Evolutionary conservation across 2,329 filamentous ascomycete genomes (phyloP), one percentile per base, ranked within the genome.

Genomic region (Curvularia hawaiiensis): DNA sequence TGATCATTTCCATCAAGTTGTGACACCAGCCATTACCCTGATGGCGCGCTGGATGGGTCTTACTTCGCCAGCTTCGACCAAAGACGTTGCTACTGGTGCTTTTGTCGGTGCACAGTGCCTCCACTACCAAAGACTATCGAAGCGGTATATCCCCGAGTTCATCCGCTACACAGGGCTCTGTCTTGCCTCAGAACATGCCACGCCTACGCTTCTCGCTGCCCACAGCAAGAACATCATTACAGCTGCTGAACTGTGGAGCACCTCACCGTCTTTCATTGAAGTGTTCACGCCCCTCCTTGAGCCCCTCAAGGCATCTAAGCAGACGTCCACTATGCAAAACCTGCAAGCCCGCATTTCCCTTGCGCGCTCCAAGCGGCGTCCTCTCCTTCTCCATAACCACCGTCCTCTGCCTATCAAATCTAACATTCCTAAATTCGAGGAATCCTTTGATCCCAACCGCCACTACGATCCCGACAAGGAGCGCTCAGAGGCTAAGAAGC

Each of bases 381-480:
- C 92, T 2, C 86, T 98, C 30, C 85, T 92, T 69, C 86, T 99
- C 3, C 95, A 99, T 79, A 85, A 95, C 78, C 95, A 99, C 82
- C 85, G 85, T 0, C 92, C 93, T 0, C 84, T 96, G 3, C 89
- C 95, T 22, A 96, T 98, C 81, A 93, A 94, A 77, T 88, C 87
- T 8, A 88, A 86, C 57, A 87, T 97, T 46, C 95, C 95, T 77
- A 97, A 96, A 77, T 99, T 98, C 79, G 95, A 98, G 79, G 94
- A 97, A 75, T 84, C 86, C 56, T 99, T 92, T 84, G 95, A 96
- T 76, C 95, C 95, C 3, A 87, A 90, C 80, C 94, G 92, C 80
- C 95, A 98, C 84, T 98, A 99, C 85, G 96, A 99, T 74, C 92
- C 92, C 0, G 90, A 99, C 78, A 89, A 88, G 66, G 92, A 97